Evolutionary conservation across 208 protist species (phyloP).

Genomic region (Naegleria lovaniensis): DNA sequence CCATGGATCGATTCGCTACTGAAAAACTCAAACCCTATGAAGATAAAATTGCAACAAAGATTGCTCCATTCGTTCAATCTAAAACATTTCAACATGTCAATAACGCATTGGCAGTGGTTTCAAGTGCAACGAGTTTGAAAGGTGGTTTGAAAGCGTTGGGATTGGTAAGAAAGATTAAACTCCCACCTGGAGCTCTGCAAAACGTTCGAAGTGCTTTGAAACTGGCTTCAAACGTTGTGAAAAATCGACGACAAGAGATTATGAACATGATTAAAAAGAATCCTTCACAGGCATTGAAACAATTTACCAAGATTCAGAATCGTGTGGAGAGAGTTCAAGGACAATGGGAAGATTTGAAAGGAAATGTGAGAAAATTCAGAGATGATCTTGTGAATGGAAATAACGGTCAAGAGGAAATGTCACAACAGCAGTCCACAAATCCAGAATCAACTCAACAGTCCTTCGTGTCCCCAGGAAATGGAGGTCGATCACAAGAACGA

Average conservation of each 20-base stretch:
- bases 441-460: too few species aligned
- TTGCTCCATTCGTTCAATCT: background rate
- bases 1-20: background rate
- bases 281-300: background rate
- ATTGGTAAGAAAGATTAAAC: background rate
- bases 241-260: background rate
- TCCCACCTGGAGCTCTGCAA: too few species aligned
- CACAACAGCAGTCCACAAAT: too few species aligned
- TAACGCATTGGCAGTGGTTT: background rate
- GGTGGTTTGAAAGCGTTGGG: background rate
- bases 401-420: too few species aligned
- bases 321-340: too few species aligned
- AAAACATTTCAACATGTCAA: background rate
- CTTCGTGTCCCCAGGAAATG: too few species aligned
- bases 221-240: background rate
- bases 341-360: too few species aligned
- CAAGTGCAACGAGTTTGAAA: background rate
- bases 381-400: too few species aligned
- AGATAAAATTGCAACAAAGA: background rate
- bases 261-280: background rate
- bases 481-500: too few species aligned
- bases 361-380: too few species aligned
- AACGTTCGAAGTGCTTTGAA: background rate
- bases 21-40: background rate
- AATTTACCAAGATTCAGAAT: too few species aligned